Base-by-base conservation (phyloP, 2,329 filamentous ascomycete species). In the Diplodia sapinea region DNA sequence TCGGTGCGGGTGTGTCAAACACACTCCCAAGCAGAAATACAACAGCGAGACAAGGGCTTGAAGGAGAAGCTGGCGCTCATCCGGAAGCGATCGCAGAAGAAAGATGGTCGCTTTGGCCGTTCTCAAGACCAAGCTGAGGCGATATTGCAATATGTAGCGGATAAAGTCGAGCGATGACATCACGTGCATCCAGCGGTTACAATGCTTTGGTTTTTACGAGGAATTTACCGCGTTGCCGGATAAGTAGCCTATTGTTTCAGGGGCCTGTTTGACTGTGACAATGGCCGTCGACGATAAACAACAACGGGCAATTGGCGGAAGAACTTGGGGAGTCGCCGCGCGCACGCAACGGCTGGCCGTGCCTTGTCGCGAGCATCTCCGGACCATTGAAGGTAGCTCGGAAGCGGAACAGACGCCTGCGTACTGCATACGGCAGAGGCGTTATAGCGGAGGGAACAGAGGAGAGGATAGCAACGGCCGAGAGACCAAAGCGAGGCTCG, bases 231-330 rank as follows among this genome's bases (percentile, higher is more conserved):
- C 31, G 26, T 17, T 20, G n/a, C 5, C 47, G 40, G n/a, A 17
- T 29, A 26, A 26, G 26, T 26, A 17, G 15, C 56, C 40, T 61
- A n/a, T 17, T 62, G 57, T 62, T 50, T 62, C 57, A 62, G 40
- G 40, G 36, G 59, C 6, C 38, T 23, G 31, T 36, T 23, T 63
- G 59, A 23, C 59, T 63, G 59, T 51, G 59, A 63, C 59, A 51
- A 29, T n/a, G 29, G 59, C 47, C 7, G 59, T 17, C 29, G 59
- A 15, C 47, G 59, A 63, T 51, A 31, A 26, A 13, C 43, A 38
- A 6, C 31, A n/a, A 15, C 17, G 47, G 2, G 31, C 59, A 38
- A 63, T 63, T 63, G 59, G 59, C 40, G 59, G 59, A 63, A 63
- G 47, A 51, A 51, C 33, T 62, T 36, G 31, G 9, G 15, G 40